Conservation (phyloP, 441 rosid genomes). For the Bocquillonia castaneifolia region DNA sequence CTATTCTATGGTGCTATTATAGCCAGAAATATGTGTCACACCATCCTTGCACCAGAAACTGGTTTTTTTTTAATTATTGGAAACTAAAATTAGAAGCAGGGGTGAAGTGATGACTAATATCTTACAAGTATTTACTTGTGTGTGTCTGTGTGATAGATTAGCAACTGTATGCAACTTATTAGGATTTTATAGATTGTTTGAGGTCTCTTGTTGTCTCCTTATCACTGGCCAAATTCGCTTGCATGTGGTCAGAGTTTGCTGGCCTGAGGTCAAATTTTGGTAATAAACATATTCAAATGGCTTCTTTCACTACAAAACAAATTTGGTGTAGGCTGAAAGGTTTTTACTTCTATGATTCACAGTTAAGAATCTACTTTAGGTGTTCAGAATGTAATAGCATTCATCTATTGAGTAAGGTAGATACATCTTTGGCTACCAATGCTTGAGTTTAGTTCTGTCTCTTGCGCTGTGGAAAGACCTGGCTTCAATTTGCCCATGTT, state of each 20-base stretch:
- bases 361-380: constrained; percentile 1
- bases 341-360: background rate
- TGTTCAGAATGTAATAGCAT: background rate
- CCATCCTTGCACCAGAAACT: background rate
- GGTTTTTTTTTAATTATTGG: background rate
- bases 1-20: background rate
- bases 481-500: no score
- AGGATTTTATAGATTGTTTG: background rate
- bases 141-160: background rate
- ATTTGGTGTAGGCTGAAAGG: background rate
- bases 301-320: background rate
- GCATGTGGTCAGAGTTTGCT: background rate
- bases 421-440: background rate
- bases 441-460: background rate
- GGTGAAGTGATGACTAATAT: no score
- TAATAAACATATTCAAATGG: background rate
- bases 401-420: background rate
- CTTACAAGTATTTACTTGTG: no score
- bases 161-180: background rate
- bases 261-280: background rate
- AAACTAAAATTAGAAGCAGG: background rate
- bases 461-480: no score
- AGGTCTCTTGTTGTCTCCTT: background rate
- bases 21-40: background rate
- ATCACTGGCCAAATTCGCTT: constrained; percentile 1